Percentiles rank a stretch among this genome's conserved stretches.
Conservation (phyloP, 768 basidiomycete species). For the Tricholoma saponaceum region DNA sequence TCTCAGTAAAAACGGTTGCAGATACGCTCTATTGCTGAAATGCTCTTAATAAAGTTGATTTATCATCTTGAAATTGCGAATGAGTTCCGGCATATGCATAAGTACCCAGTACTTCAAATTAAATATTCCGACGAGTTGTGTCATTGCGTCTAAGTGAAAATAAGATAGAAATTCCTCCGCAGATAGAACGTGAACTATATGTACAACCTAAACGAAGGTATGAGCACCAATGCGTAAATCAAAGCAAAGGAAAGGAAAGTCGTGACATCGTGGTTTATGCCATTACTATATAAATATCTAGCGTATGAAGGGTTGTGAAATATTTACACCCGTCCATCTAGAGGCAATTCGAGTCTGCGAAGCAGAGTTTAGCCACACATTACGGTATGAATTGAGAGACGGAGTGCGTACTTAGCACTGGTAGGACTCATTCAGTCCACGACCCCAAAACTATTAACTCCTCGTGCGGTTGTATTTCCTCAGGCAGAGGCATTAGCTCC, state of each 20-base stretch:
- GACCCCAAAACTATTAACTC: not conserved
- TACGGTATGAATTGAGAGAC: not conserved
- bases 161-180: not conserved
- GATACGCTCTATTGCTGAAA: too few species aligned
- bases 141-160: conserved; percentile 15
- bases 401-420: not conserved
- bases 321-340: not conserved
- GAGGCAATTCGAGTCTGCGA: not conserved
- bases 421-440: not conserved
- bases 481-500: not conserved
- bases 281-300: not conserved
- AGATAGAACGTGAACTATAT: not conserved
- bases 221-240: not conserved
- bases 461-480: not conserved
- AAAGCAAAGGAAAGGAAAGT: not conserved
- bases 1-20: too few species aligned
- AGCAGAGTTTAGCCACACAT: not conserved
- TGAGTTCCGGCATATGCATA: too few species aligned
- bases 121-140: too few species aligned
- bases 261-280: not conserved
- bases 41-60: too few species aligned
- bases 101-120: too few species aligned
- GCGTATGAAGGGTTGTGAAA: not conserved
- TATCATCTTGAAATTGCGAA: too few species aligned
- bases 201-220: not conserved